Conservation (phyloP, 345 rosid species). For the Rhizophora mangle region DNA sequence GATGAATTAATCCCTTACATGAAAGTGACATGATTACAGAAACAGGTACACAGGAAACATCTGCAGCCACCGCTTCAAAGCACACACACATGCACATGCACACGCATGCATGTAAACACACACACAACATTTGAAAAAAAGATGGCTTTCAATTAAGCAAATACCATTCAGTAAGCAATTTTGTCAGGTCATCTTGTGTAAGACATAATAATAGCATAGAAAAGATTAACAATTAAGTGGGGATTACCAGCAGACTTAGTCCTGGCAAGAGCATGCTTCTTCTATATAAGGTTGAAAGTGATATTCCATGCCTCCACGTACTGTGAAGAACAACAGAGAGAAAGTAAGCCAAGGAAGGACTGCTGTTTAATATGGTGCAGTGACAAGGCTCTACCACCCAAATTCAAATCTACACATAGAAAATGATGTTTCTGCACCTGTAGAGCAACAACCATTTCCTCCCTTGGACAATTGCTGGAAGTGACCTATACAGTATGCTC, state of each 20-base stretch:
- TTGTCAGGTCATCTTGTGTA: background rate
- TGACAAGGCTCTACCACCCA: background rate
- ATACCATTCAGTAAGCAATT: background rate
- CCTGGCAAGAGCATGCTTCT: constrained; percentile 98
- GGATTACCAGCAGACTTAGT: constrained; percentile 79
- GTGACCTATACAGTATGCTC: constrained; percentile 56
- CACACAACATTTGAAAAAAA: too few species aligned
- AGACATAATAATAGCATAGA: background rate
- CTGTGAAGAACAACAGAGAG: constrained; percentile 33
- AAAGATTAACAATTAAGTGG: background rate
- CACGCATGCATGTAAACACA: too few species aligned
- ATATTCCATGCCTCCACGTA: constrained; percentile 98
- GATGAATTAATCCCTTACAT: background rate
- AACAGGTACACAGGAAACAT: too few species aligned
- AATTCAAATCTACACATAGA: background rate
- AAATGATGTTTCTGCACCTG: constrained; percentile 43
- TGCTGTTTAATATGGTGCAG: background rate
- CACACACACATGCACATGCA: too few species aligned
- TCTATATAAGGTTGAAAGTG: constrained; percentile 84
- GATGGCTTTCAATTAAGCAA: too few species aligned
- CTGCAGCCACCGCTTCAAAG: too few species aligned
- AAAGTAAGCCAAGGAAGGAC: constrained; percentile 9
- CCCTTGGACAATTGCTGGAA: constrained; percentile 86
- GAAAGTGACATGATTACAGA: too few species aligned
- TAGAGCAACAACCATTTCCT: constrained; percentile 92